Evolutionary conservation across 1,284 basidiomycete genomes (phyloP).

Genomic region (Schizopora paradoxa): DNA sequence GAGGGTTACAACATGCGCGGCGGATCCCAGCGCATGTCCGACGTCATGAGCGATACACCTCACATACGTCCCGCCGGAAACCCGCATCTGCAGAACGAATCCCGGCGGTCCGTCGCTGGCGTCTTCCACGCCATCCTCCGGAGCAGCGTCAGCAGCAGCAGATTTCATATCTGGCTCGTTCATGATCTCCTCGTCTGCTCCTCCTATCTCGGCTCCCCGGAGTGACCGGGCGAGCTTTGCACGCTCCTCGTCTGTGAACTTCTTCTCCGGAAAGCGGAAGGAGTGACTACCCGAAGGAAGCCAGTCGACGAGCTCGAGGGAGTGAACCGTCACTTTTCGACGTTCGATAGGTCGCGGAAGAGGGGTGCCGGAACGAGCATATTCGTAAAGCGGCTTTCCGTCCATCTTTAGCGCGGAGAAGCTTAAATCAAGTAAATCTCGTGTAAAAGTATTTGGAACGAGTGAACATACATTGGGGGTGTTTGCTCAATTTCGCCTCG

Average conservation of each 20-base stretch:
- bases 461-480: conserved; percentile 76
- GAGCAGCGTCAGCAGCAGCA: conserved; percentile 34
- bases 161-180: conserved; percentile 30
- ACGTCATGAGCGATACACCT: conserved; percentile 90
- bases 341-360: conserved; percentile 90
- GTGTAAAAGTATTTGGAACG: conserved; percentile 16
- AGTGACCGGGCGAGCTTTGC: conserved; percentile 64
- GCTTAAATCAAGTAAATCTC: conserved; percentile 36
- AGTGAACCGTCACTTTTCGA: conserved; percentile 79
- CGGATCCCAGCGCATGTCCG: conserved; percentile 74
- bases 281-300: conserved; percentile 50
- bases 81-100: conserved; percentile 88
- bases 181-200: conserved; percentile 24
- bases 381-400: conserved; percentile 93
- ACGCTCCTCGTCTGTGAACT: conserved; percentile 65
- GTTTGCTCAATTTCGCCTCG: conserved; percentile 85
- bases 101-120: conserved; percentile 56
- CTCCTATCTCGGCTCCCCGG: conserved; percentile 35
- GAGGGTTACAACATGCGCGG: conserved; percentile 87
- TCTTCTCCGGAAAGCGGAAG: conserved; percentile 70
- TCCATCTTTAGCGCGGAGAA: conserved; percentile 99
- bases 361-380: conserved; percentile 85
- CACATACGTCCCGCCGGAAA: conserved; percentile 96
- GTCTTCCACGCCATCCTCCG: conserved; percentile 17
- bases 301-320: conserved; percentile 73